Evolutionary conservation across 1,139 yeast genomes (phyloP), one percentile per base, ranked within the genome.

Genomic region (Geotrichum cucujoidarum): DNA sequence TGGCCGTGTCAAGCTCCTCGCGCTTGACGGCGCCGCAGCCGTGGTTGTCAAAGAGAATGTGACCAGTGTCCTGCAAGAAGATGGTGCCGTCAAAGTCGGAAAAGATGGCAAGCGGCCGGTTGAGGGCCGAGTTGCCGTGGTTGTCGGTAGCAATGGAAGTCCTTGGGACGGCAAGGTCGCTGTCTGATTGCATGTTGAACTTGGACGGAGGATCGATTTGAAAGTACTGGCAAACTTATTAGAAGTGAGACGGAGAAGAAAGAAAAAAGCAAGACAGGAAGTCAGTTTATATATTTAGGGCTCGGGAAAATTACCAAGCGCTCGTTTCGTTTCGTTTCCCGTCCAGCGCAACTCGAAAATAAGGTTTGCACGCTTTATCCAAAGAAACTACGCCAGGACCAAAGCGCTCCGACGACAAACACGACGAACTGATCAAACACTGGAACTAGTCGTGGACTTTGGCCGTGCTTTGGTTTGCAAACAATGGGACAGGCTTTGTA

Each of bases 11-110:
- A 30, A 71, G 61, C 46, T 58, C 58, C 54, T 61, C 63, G 35
- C 75, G 67, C 45, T 57, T 56, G 51, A 62, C 70, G 11, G 62
- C 55, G 8, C 75, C 75, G 48, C 74, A 70, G 33, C 75, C 75
- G 52, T 60, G 69, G 50, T 64, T 57, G 59, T 71, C 75, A 52
- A 71, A 71, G 49, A 71, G 62, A 29, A 71, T 64, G 50, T 71
- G 75, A 46, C 75, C 75, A 17, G 75, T 70, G 52, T 71, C 75
- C 53, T 71, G 75, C 47, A 68, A 60, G 55, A 71, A 69, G 47
- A 71, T 70, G 33, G 75, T 71, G 27, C 75, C 75, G 56, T 71
- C 75, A 54, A 71, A 71, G 57, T 71, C 75, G 8, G 68, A 64
- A 51, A 68, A 68, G 49, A 68, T 64, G 39, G 69, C 69, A 48